Evolutionary conservation across 345 rosid genomes (phyloP), one percentile per base, ranked within the genome.

Genomic region (Nasturtium officinale): DNA sequence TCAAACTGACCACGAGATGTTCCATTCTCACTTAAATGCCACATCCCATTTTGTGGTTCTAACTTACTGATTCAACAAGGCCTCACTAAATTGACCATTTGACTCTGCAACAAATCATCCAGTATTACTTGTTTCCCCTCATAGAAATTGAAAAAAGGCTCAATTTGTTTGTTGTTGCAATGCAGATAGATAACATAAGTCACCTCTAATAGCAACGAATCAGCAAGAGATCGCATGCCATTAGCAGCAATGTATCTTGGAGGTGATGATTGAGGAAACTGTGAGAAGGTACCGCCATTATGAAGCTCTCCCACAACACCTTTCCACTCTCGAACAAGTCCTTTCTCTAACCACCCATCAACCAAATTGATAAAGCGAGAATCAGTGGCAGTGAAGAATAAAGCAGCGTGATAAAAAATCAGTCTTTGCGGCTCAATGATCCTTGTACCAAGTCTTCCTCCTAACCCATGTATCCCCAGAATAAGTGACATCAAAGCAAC

Each of bases 401-500:
- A 97, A 65, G 97, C 91, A 1, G 97, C 96, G 72, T 94, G 98
- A 67, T 94, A 96, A 26, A 94, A 94, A 65, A 87, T 40, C 16
- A 94, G 79, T 42, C 81, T 84, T 28, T 83, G 79, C 71, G 90
- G 87, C 60, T 82, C 91, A 43, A 89, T 67, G 57, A 85, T 29
- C 79, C 98, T 83, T 23, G 98, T 94, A 68, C 89, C 97, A 92
- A 94, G 83, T 77, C 98, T 87, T 76, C 98, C 97, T 76, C 97
- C 97, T 78, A 94, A 82, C 46, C 98, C 98, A 85, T 89, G 98
- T 75, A 82, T 81, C 57, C 97, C 97, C 96, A 90, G 67, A 42
- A 59, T 18, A 10, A 40, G 6, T 62, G 43, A 65, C 17, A 56
- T 45, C 37, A 63, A 45, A 38, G 10, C 25, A 33, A 35, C 8